Evolutionary conservation across 1,284 basidiomycete genomes (phyloP).

Genomic region (Boletus hoseneyae): DNA sequence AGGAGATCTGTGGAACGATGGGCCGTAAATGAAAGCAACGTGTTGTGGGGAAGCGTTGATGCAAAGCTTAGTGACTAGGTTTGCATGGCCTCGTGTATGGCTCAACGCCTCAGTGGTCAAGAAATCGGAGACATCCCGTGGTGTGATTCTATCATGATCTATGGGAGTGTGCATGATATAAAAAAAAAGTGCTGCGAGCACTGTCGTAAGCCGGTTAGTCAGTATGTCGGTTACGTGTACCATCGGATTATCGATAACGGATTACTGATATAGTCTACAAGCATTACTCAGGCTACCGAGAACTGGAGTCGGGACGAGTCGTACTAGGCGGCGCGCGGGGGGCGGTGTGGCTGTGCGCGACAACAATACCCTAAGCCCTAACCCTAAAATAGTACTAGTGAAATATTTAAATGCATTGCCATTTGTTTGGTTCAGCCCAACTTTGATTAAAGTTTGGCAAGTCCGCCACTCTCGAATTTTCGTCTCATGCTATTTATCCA

Average conservation of each 20-base stretch:
- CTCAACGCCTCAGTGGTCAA: constrained; percentile 5
- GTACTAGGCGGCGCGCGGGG: constrained; percentile 16
- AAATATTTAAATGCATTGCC: constrained; percentile 3
- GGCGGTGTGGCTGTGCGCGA: constrained; percentile 19
- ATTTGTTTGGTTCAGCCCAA: constrained; percentile 32
- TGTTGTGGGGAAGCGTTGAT: constrained; percentile 28
- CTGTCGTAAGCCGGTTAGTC: too few relatives aligned
- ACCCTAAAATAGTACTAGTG: constrained; percentile 19
- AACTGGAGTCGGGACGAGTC: too few relatives aligned
- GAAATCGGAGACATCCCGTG: constrained; percentile 1
- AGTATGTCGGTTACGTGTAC: too few relatives aligned
- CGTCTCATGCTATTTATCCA: constrained; percentile 36
- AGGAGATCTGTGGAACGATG: constrained; percentile 9
- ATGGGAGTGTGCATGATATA: constrained; percentile 14
- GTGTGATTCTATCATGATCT: constrained; percentile 22
- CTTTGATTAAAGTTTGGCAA: constrained; percentile 28
- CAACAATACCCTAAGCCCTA: constrained; percentile 27
- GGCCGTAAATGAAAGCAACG: constrained; percentile 25
- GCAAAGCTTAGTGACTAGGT: constrained; percentile 21
- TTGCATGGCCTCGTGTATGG: constrained; percentile 20
- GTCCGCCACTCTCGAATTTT: constrained; percentile 14
- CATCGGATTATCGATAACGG: not conserved
- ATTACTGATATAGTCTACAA: too few relatives aligned
- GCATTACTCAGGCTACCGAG: too few relatives aligned
- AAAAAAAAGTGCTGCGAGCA: not conserved